Evolutionary conservation across 73 alveolate species (phyloP).

Genomic region (Tetrahymena elliotti): DNA sequence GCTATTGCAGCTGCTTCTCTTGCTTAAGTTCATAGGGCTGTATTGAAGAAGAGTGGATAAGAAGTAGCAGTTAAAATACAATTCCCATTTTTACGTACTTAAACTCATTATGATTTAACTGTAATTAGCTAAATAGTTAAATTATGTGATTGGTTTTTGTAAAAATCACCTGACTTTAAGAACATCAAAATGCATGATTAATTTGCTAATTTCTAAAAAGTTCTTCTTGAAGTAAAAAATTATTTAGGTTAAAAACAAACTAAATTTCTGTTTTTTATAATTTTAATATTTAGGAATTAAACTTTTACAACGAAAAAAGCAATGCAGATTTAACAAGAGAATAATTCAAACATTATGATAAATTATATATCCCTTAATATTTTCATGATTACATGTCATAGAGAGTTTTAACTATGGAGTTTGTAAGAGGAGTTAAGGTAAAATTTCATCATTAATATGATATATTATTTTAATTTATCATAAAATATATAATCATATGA

Average conservation of each 20-base stretch:
- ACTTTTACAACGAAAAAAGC: conserved; percentile 45
- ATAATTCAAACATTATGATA: conserved; percentile 31
- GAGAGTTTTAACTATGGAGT: conserved; percentile 66
- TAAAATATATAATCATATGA: too few relatives aligned
- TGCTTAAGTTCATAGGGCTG: conserved; percentile 76
- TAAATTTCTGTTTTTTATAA: conserved; percentile 27
- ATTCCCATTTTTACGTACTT: conserved; percentile 51
- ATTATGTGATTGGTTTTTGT: conserved; percentile 37
- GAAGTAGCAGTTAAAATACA: conserved; percentile 70
- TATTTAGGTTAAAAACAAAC: neutral
- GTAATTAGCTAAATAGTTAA: conserved; percentile 52
- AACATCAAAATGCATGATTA: conserved; percentile 2
- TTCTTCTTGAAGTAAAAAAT: neutral
- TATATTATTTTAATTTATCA: too few relatives aligned
- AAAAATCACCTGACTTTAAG: neutral
- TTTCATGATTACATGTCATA: conserved; percentile 29
- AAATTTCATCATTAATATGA: too few relatives aligned
- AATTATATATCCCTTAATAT: conserved; percentile 53
- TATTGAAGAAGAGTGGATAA: conserved; percentile 36
- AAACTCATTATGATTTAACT: conserved; percentile 53
- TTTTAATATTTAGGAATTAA: conserved; percentile 47
- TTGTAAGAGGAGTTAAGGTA: conserved; percentile 58
- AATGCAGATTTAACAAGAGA: conserved; percentile 56
- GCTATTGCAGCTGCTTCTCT: conserved; percentile 78
- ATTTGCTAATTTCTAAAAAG: neutral